Percentiles rank a stretch among this genome's conserved stretches.
These are phyloP conservation scores for Xylariomycetidae sp. DNA, from an alignment of 2,329 filamentous ascomycete species.

Conservation along the genomic window DNA sequence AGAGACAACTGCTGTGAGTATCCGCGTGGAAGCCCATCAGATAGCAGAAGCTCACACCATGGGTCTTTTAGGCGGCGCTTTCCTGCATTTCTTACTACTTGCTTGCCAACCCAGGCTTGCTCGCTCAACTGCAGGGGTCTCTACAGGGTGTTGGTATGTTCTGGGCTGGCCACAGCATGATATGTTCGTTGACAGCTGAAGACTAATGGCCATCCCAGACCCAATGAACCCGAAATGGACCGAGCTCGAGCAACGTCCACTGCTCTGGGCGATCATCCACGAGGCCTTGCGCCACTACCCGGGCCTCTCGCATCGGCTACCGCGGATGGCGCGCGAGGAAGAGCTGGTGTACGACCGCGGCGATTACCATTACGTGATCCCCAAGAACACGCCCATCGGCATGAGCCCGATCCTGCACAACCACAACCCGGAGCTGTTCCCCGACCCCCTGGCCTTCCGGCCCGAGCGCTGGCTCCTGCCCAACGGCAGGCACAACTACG, in stretches of 20 bases:
- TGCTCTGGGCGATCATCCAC: conserved; percentile 13
- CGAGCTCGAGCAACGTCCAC: conserved; percentile 14
- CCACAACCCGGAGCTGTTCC: conserved; percentile 22
- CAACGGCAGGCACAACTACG: conserved; percentile 6
- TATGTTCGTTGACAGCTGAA: too few relatives aligned
- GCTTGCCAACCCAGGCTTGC: conserved; percentile 23
- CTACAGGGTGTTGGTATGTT: conserved; percentile 20
- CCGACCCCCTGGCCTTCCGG: conserved; percentile 12
- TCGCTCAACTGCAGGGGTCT: conserved; percentile 26
- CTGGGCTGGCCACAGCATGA: too few relatives aligned
- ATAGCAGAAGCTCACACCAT: conserved; percentile 5
- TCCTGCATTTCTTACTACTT: conserved; percentile 29
- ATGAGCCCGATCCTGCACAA: conserved; percentile 29
- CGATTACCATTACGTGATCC: conserved; percentile 11
- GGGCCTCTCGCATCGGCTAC: conserved; percentile 9
- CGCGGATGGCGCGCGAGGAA: conserved; percentile 13
- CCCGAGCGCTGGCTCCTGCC: conserved; percentile 17
- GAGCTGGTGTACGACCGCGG: conserved; percentile 9
- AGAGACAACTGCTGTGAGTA: conserved; percentile 29
- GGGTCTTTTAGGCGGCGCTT: conserved; percentile 22
- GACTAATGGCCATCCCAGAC: too few relatives aligned
- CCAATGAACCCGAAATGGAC: conserved; percentile 11
- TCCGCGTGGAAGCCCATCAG: background rate
- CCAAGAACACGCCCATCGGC: conserved; percentile 19
- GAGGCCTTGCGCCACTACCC: conserved; percentile 15